Percentiles rank a stretch among this genome's conserved stretches.
phyloP scores from a whole-genome alignment of 139 green algal genomes.

The Asterochloris sp. region DNA sequence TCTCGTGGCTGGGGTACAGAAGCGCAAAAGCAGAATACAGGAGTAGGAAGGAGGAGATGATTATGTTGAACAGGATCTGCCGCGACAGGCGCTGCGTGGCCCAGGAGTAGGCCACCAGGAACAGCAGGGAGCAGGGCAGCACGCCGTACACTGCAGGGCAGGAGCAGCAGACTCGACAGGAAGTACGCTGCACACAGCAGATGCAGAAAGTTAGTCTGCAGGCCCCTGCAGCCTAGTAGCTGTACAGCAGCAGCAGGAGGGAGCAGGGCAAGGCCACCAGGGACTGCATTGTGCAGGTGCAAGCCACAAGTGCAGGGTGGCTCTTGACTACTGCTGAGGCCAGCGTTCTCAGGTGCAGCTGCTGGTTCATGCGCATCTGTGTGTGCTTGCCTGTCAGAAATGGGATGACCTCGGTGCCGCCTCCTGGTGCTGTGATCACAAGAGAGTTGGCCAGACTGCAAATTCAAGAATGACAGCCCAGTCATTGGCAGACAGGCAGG shows the following conservation, averaged over 20 bases:
- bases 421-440: conserved; percentile 84
- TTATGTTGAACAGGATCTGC: conserved; percentile 83
- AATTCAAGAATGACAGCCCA: too few species aligned
- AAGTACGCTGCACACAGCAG: background rate
- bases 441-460: conserved; percentile 83
- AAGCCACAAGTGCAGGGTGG: background rate
- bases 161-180: background rate
- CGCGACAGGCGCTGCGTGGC: conserved; percentile 60
- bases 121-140: conserved; percentile 78
- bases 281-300: background rate
- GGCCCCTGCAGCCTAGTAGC: too few species aligned
- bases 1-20: conserved; percentile 78
- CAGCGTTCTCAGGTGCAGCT: background rate
- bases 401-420: conserved; percentile 65
- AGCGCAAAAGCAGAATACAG: conserved; percentile 83
- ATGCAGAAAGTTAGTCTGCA: too few species aligned
- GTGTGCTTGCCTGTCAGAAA: conserved; percentile 48
- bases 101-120: conserved; percentile 65
- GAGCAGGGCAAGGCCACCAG: background rate
- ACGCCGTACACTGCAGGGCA: conserved; percentile 82
- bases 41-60: conserved; percentile 72
- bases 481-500: background rate
- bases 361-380: too few species aligned
- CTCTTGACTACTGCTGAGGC: background rate
- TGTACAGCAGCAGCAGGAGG: background rate